phyloP scores from a whole-genome alignment of 2,329 filamentous ascomycete genomes.

The Clarireedia homoeocarpa region DNA sequence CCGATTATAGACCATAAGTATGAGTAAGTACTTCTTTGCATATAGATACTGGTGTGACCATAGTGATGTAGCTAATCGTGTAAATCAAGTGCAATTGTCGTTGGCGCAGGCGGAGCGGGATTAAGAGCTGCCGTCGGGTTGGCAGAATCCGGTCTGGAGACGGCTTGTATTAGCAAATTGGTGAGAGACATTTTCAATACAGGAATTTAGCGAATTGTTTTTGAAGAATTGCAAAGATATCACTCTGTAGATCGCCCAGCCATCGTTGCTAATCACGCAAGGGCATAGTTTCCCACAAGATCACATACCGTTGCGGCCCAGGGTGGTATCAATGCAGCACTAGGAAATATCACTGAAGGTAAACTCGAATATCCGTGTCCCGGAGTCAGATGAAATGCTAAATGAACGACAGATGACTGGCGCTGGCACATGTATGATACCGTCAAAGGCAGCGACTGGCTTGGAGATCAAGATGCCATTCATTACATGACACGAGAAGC shows the following conservation, averaged over 20 bases:
- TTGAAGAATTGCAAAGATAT: no score
- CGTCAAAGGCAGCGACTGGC: slow-evolving; percentile 50
- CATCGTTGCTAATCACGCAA: neutral
- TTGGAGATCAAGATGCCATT: slow-evolving; percentile 51
- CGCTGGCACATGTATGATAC: slow-evolving; percentile 55
- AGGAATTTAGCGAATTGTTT: no score
- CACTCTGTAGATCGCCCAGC: neutral
- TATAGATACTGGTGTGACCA: neutral
- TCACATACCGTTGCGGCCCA: slow-evolving; percentile 76
- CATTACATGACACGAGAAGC: slow-evolving; percentile 53
- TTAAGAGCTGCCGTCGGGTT: slow-evolving; percentile 79
- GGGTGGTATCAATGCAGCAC: slow-evolving; percentile 80
- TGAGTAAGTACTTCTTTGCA: neutral
- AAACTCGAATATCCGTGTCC: slow-evolving; percentile 9
- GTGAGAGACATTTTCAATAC: neutral
- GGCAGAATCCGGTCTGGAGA: slow-evolving; percentile 84
- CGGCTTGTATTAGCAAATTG: slow-evolving; percentile 62
- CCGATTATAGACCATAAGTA: slow-evolving; percentile 4
- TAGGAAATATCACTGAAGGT: slow-evolving; percentile 58
- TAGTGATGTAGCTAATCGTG: neutral
- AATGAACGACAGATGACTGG: slow-evolving; percentile 40
- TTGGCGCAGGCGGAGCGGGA: slow-evolving; percentile 75
- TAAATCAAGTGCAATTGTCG: slow-evolving; percentile 37
- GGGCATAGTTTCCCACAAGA: slow-evolving; percentile 60
- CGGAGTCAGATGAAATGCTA: neutral